Percentiles rank a stretch among this genome's conserved stretches.
Conservation (phyloP, 2,329 filamentous ascomycete genomes). For the Fonsecaea nubica region DNA sequence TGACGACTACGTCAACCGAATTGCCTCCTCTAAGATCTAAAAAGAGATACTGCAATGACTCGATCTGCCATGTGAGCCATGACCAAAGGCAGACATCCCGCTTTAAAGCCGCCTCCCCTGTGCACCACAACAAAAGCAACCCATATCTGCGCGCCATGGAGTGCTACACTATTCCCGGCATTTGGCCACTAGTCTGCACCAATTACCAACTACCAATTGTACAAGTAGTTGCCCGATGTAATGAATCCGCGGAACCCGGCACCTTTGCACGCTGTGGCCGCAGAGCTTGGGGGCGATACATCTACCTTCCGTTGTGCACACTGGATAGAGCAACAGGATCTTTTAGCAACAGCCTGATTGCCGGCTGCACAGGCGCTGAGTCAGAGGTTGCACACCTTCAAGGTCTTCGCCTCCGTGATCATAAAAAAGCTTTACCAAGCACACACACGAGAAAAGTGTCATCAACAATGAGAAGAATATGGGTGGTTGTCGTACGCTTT, state of each 20-base stretch:
- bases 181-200: neutral
- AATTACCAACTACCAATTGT: neutral
- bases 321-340: neutral
- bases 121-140: neutral
- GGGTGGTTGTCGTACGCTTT: conserved; percentile 1
- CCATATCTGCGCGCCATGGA: neutral
- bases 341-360: neutral
- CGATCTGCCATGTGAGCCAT: neutral
- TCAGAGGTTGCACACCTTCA: conserved; percentile 2
- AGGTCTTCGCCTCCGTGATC: neutral
- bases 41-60: neutral
- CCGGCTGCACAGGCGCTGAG: neutral
- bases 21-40: neutral
- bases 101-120: neutral
- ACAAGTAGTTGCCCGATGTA: neutral
- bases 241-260: neutral
- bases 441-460: neutral
- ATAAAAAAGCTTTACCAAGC: neutral
- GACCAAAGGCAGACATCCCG: neutral
- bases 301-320: neutral
- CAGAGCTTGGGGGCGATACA: neutral
- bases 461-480: neutral
- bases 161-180: neutral
- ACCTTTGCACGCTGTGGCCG: neutral
- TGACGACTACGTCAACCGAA: neutral